Evolutionary conservation across 2,329 filamentous ascomycete species (phyloP).

Genomic region (Phyllosticta citribraziliensis): DNA sequence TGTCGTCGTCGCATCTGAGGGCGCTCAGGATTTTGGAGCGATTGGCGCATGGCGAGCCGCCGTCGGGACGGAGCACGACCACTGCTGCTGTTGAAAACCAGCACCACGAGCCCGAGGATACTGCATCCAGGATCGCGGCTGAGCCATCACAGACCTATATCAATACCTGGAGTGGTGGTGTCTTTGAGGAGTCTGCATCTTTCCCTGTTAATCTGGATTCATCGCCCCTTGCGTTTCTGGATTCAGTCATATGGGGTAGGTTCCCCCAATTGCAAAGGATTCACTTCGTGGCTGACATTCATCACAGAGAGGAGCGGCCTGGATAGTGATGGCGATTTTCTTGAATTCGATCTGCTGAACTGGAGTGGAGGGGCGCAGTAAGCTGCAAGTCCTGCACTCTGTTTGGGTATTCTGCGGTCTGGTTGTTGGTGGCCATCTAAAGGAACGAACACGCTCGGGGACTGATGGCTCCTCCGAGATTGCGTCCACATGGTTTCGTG

Average conservation of each 20-base stretch:
- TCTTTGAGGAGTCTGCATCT: neutral
- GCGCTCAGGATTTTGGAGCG: neutral
- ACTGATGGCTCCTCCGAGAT: too few relatives aligned
- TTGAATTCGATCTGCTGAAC: neutral
- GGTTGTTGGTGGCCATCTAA: too few relatives aligned
- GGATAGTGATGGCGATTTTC: neutral
- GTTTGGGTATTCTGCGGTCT: too few relatives aligned
- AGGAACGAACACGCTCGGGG: too few relatives aligned
- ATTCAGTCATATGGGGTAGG: slow-evolving; percentile 7
- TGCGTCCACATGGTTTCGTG: too few relatives aligned
- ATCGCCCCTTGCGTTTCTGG: neutral
- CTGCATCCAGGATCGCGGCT: neutral
- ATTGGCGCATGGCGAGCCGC: neutral
- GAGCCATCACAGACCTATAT: neutral
- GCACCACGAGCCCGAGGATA: neutral
- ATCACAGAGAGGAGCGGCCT: neutral
- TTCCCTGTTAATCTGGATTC: neutral
- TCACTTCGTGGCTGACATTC: neutral
- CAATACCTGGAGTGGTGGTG: neutral
- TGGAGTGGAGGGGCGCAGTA: neutral
- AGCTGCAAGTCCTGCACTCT: neutral
- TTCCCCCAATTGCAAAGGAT: neutral
- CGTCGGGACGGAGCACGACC: neutral
- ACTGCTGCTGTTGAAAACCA: neutral
- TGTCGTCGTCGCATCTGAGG: neutral